These are phyloP conservation scores for Chaetoscypha palmicola DNA, from an alignment of 2,329 filamentous ascomycete genomes.

Conservation along the genomic window DNA sequence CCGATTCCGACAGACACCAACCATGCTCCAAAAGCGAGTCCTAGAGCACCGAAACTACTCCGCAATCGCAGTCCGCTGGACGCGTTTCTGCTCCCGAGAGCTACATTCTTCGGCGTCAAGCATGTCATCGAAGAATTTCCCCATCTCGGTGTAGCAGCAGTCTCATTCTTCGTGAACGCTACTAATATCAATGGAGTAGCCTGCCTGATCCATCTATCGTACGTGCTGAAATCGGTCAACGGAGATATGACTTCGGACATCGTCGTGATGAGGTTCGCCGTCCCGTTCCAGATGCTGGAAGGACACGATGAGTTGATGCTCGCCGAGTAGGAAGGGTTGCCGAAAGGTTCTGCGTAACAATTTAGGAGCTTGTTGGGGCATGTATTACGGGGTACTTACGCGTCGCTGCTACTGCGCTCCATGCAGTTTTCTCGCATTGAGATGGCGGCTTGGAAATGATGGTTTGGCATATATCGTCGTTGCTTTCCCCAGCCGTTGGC, in stretches of 20 bases:
- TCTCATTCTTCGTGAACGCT: constrained; percentile 1
- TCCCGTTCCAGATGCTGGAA: constrained; percentile 4
- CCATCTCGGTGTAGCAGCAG: not conserved
- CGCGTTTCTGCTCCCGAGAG: not conserved
- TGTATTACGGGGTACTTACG: not conserved
- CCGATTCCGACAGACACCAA: too few relatives aligned
- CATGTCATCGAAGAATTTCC: not conserved
- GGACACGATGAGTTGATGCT: constrained; percentile 3
- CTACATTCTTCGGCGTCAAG: not conserved
- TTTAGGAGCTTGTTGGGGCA: not conserved
- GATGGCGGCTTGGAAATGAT: not conserved
- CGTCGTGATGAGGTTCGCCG: not conserved
- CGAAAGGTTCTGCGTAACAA: constrained; percentile 1
- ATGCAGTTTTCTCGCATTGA: not conserved
- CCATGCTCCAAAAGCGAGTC: too few relatives aligned
- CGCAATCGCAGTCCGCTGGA: not conserved
- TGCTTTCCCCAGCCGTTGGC: not conserved
- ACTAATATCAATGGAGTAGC: constrained; percentile 3
- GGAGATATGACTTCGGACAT: not conserved
- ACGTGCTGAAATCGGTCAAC: not conserved
- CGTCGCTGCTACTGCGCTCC: constrained; percentile 1
- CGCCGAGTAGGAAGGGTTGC: constrained; percentile 3
- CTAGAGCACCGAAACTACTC: too few relatives aligned
- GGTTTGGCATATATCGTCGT: constrained; percentile 1
- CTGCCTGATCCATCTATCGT: constrained; percentile 1